A percentile compares a stretch with the other conserved stretches of the same genome.
Evolutionary conservation across 371 early-diverging fungal species (phyloP).

Genomic region (Umbelopsis sp.): DNA sequence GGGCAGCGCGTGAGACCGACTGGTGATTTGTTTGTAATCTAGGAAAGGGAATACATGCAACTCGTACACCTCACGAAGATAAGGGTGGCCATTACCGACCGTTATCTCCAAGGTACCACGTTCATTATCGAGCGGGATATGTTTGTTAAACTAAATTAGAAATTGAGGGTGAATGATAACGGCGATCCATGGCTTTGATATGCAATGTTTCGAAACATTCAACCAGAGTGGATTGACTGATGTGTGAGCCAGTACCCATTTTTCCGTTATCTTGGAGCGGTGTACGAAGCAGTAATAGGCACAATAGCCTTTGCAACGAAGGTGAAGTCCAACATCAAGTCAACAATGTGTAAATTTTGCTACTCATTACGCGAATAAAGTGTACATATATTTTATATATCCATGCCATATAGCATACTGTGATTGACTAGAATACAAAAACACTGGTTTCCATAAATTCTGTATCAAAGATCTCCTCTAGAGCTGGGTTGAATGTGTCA

Average conservation of each 20-base stretch:
- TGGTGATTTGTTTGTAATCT: background rate
- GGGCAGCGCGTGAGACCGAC: background rate
- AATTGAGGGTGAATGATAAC: constrained; percentile 15
- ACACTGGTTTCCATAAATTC: constrained; percentile 35
- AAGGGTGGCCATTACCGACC: too few species aligned
- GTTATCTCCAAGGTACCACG: background rate
- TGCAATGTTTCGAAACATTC: background rate
- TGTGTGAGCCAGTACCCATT: too few species aligned
- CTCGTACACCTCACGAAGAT: background rate
- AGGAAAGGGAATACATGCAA: background rate
- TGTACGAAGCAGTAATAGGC: too few species aligned
- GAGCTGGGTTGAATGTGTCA: constrained; percentile 39
- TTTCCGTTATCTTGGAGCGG: too few species aligned
- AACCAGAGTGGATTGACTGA: too few species aligned
- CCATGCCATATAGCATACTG: background rate
- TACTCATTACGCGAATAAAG: too few species aligned
- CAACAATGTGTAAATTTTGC: too few species aligned
- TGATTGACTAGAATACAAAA: constrained; percentile 30
- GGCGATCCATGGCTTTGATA: background rate
- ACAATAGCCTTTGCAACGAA: too few species aligned
- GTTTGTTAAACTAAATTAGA: background rate
- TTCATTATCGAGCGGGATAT: background rate
- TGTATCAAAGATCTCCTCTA: constrained; percentile 32
- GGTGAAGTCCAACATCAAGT: too few species aligned
- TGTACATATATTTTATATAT: too few species aligned